Percentiles rank a stretch among this genome's conserved stretches.
phyloP scores from a whole-genome alignment of 2,329 filamentous ascomycete species.

The Epichloe sibirici region DNA sequence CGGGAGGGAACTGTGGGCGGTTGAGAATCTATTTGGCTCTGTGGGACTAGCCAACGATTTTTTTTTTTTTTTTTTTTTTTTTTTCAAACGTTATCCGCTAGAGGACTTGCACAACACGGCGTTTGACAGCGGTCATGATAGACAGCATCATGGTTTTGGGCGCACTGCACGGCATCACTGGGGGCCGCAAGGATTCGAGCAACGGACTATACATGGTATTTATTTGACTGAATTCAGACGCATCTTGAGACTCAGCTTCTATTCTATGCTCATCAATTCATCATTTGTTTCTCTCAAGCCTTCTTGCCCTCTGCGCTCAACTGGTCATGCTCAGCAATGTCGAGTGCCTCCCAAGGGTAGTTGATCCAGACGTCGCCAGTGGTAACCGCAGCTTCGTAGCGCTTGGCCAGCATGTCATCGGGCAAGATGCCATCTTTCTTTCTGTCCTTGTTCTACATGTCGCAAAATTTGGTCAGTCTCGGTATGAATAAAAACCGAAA shows the following conservation, averaged over 20 bases:
- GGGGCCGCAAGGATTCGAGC: neutral
- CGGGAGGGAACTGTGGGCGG: conserved; percentile 38
- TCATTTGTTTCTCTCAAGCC: neutral
- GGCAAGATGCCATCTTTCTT: conserved; percentile 82
- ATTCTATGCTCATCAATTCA: neutral
- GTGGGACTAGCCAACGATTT: neutral
- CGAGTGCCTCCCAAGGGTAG: conserved; percentile 94
- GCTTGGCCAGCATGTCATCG: conserved; percentile 58
- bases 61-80: neutral
- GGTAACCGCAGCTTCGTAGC: conserved; percentile 78
- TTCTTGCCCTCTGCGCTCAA: conserved; percentile 39
- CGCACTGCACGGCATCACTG: neutral
- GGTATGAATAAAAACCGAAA: neutral
- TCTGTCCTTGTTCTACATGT: conserved; percentile 87
- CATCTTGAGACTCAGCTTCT: conserved; percentile 1
- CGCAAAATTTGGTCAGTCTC: neutral
- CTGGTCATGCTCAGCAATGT: conserved; percentile 86
- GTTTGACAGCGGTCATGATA: neutral
- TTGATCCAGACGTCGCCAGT: conserved; percentile 96
- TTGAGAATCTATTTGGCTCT: neutral
- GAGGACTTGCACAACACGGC: neutral
- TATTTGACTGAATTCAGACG: neutral
- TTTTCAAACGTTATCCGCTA: neutral
- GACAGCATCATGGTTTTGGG: neutral
- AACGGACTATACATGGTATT: neutral